Base-by-base conservation (phyloP, 192 early-diverging fungal species). In the Dispira simplex region DNA sequence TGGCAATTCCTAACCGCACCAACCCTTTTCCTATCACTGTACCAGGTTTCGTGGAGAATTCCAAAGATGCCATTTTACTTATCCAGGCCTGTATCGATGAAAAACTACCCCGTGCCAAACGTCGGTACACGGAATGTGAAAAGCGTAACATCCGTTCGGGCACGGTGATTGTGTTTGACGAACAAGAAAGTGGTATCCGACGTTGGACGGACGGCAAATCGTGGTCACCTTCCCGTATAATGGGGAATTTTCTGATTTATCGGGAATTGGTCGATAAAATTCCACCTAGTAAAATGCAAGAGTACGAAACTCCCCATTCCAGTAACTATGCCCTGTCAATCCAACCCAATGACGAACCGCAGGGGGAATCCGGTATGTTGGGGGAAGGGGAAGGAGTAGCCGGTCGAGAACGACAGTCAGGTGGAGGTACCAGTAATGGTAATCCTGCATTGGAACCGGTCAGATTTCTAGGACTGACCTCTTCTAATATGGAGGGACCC, bases 161-260 rank as follows among this genome's bases (percentile, higher is more conserved):
- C 39, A 84, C 85, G 4, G 78, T 91, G n/a, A 85, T 90, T 47
- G 85, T 92, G 46, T 92, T 90, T 77, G 85, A 91, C 66, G 89
- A 92, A 72, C 75, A 81, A 57, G 87, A 90, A 66, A 84, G 84
- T 45, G 83, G 84, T 8, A 89, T 91, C 73, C 89, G 88, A 70
- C 77, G 90, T 21, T 93, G 90, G 90, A 92, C 90, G 3, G 90
- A 91, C 58, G 88, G 88, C 8, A 76, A 83, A 10, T 71, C 81
- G 18, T 91, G 90, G 90, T 86, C 87, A 43, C 90, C 90, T 11
- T 90, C 88, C 16, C 81, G 90, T 27, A 89, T 91, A 27, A 70
- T 87, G 28, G 85, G 85, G 62, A 88, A 88, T 58, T 91, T 90
- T 65, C 68, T 91, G 46, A 74, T 90, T 49, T 91, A 91, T 74